Evolutionary conservation across 176 grass and related monocot genomes (phyloP), one percentile per base, ranked within the genome.

Genomic region (Triticum dicoccoides): DNA sequence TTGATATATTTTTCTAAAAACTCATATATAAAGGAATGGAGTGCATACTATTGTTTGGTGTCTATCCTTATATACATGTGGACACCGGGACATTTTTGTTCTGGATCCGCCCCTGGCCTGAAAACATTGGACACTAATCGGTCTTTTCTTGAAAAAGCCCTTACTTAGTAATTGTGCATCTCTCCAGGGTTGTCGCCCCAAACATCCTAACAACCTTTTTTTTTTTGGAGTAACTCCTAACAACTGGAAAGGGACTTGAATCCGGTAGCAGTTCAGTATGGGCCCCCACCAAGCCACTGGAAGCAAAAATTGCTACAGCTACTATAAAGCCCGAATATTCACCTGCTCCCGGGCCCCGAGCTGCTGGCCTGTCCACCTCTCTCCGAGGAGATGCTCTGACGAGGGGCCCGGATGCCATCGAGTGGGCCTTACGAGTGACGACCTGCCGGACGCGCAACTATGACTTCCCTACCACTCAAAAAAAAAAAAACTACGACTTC

Each of bases 281-380:
- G 62, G 61, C 15, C 47, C 66, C 30, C n/a, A 30, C 33, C 13
- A 23, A 56, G 37, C 58, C 12, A 20, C 15, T 52, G 45, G 74
- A 54, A 9, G 27, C 32, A 10, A 14, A 78, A 61, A n/a, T 34
- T 45, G 75, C 17, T 54, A 15, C 2, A 44, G 61, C 9, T 15
- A 24, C 47, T 52, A 5, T 30, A n/a, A 83, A 29, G 65, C 38
- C 65, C 18, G 66, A 84, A 69, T 80, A 89, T 81, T 17, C 61
- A 61, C 54, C 30, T 20, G 23, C 20, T 5, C 14, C 18, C 23
- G 63, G 73, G 24, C 6, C 74, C 66, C 3, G 9, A 66, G 20
- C 37, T 35, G 65, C 38, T 63, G 15, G 21, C 79, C 78, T 25
- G 78, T 82, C 70, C 69, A 5, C 59, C 8, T 56, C 8, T 56